Evolutionary conservation across 805 yeast genomes (phyloP).

Genomic region (Metschnikowia sp.): DNA sequence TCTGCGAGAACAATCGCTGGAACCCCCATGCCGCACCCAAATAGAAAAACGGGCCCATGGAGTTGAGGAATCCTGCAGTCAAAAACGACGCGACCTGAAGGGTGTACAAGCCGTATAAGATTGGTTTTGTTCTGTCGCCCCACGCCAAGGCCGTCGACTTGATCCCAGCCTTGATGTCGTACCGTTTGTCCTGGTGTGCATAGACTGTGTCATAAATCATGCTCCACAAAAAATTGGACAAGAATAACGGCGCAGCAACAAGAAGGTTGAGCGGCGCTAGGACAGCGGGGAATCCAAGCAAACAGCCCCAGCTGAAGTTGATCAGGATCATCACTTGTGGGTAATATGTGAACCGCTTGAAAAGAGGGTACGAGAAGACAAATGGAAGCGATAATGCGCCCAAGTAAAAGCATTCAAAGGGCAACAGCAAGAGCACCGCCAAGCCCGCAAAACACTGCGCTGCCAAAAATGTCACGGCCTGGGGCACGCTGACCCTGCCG

Average conservation of each 20-base stretch:
- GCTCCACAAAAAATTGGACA: conserved; percentile 84
- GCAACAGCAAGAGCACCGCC: conserved; percentile 66
- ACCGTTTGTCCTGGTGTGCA: conserved; percentile 94
- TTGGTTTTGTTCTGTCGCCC: conserved; percentile 75
- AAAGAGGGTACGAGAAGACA: conserved; percentile 85
- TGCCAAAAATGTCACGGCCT: conserved; percentile 68
- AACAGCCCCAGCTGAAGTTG: conserved; percentile 92
- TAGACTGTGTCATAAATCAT: conserved; percentile 94
- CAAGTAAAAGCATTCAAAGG: conserved; percentile 73
- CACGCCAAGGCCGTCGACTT: conserved; percentile 94
- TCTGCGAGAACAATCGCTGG: conserved; percentile 64
- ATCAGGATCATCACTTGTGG: conserved; percentile 83
- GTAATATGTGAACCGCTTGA: conserved; percentile 91
- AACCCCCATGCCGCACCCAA: conserved; percentile 65
- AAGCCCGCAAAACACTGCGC: conserved; percentile 75
- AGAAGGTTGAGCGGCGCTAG: conserved; percentile 71
- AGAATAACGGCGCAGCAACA: conserved; percentile 74
- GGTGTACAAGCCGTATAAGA: conserved; percentile 58
- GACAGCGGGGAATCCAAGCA: conserved; percentile 94
- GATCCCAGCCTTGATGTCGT: conserved; percentile 86
- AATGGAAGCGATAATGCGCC: conserved; percentile 80
- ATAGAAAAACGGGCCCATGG: conserved; percentile 85
- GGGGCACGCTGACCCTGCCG: conserved; percentile 66
- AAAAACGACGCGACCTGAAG: conserved; percentile 66
- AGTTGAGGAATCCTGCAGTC: conserved; percentile 67